phyloP scores from a whole-genome alignment of 805 yeast genomes.

The Kluyveromyces nonfermentans region DNA sequence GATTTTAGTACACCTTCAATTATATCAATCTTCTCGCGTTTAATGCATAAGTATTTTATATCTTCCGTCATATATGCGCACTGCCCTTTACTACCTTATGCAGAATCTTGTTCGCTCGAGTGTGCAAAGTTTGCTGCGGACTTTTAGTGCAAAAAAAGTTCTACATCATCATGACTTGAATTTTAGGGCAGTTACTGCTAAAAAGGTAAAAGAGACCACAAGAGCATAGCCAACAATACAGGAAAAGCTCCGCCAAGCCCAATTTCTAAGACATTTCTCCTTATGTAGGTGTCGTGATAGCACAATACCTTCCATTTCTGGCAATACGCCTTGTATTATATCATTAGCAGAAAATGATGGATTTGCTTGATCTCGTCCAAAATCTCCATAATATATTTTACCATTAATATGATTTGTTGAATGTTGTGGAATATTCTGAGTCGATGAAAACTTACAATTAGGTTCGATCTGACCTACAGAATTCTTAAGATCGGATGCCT shows the following conservation, averaged over 20 bases:
- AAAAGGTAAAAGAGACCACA: background rate
- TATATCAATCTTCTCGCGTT: background rate
- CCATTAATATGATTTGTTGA: background rate
- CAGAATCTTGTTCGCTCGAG: background rate
- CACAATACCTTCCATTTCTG: background rate
- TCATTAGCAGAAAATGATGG: background rate
- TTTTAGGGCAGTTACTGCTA: background rate
- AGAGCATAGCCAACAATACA: background rate
- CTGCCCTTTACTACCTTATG: background rate
- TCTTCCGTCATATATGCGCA: background rate
- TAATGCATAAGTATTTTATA: no score
- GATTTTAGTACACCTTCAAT: no score
- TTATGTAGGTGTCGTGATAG: background rate
- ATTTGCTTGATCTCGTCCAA: background rate
- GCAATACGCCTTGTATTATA: background rate
- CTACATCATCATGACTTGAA: background rate
- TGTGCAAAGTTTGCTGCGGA: background rate
- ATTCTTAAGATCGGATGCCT: background rate
- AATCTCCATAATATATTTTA: no score
- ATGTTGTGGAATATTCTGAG: background rate
- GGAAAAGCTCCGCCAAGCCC: background rate
- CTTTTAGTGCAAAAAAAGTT: background rate
- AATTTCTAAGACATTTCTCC: background rate
- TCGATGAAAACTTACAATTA: no score
- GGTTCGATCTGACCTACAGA: background rate